Conservation (phyloP, 176 grass and related monocot genomes). For the Avena insularis region DNA sequence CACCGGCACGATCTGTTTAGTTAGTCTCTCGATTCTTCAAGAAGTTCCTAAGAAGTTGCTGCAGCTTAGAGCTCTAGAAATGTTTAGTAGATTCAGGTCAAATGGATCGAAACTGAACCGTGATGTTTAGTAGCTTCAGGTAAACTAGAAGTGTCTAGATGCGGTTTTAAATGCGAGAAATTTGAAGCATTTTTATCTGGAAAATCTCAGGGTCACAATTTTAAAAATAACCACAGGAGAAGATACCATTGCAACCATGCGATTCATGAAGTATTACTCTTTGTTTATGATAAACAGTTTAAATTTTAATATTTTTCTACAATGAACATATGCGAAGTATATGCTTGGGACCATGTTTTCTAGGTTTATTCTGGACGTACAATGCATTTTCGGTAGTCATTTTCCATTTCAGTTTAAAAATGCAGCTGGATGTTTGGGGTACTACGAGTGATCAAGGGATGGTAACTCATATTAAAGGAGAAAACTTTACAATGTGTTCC, state of each 20-base stretch:
- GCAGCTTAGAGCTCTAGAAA: not conserved
- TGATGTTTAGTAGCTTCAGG: too few relatives aligned
- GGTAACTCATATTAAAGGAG: too few relatives aligned
- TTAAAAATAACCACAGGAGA: not conserved
- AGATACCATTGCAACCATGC: not conserved
- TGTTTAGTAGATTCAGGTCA: not conserved
- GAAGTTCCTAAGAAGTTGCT: not conserved
- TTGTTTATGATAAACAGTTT: not conserved
- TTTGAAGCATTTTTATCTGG: not conserved
- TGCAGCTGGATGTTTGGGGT: too few relatives aligned
- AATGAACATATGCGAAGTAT: too few relatives aligned
- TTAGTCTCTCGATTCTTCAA: not conserved
- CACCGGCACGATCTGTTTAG: not conserved
- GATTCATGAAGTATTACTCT: not conserved
- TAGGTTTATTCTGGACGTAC: too few relatives aligned
- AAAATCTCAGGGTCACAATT: not conserved
- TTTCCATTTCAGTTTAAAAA: too few relatives aligned
- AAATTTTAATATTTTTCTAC: not conserved
- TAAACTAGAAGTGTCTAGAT: too few relatives aligned
- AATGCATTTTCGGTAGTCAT: too few relatives aligned
- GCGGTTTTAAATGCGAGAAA: not conserved
- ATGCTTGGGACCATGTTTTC: too few relatives aligned
- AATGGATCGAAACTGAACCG: too few relatives aligned
- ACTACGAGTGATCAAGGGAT: too few relatives aligned
- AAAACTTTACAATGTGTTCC: too few relatives aligned